A percentile compares a stretch with the other conserved stretches of the same genome.
phyloP scores from a whole-genome alignment of 495 filamentous ascomycete species.

The Eremomyces bilateralis region DNA sequence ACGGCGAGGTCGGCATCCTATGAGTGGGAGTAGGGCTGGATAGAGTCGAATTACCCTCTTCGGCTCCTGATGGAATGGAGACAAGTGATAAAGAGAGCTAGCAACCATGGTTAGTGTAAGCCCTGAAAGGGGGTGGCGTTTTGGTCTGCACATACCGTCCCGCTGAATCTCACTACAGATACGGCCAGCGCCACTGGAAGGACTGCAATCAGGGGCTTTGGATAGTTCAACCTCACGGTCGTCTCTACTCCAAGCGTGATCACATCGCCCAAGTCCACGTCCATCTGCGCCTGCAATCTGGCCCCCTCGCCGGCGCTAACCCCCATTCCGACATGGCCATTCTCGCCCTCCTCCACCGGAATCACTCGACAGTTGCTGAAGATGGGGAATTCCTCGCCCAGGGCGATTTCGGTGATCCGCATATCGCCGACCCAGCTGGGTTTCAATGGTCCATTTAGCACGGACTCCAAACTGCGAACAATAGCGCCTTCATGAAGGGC shows the following conservation, averaged over 20 bases:
- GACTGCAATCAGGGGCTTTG: constrained; percentile 71
- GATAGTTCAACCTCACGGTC: constrained; percentile 81
- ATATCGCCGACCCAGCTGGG: constrained; percentile 89
- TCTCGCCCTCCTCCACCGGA: constrained; percentile 43
- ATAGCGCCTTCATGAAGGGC: constrained; percentile 60
- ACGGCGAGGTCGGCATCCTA: constrained; percentile 10
- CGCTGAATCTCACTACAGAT: constrained; percentile 79
- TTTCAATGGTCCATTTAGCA: constrained; percentile 65
- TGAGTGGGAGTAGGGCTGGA: not conserved
- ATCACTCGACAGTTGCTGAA: constrained; percentile 96
- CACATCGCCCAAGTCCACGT: constrained; percentile 88
- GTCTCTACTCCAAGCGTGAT: constrained; percentile 90
- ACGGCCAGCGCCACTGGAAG: constrained; percentile 81
- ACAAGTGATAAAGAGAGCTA: constrained; percentile 61
- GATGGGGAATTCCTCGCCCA: constrained; percentile 95
- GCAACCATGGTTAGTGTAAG: constrained; percentile 1
- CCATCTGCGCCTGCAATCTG: constrained; percentile 81
- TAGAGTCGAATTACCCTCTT: too few species aligned
- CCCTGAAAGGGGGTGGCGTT: not conserved
- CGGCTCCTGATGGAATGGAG: constrained; percentile 42
- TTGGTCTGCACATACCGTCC: constrained; percentile 28
- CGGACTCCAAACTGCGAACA: constrained; percentile 71
- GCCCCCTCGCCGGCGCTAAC: constrained; percentile 26
- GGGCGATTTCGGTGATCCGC: constrained; percentile 70
- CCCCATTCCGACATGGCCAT: constrained; percentile 1